phyloP scores from a whole-genome alignment of 352 stramenopile genomes.

The Globisporangium cylindrosporum region DNA sequence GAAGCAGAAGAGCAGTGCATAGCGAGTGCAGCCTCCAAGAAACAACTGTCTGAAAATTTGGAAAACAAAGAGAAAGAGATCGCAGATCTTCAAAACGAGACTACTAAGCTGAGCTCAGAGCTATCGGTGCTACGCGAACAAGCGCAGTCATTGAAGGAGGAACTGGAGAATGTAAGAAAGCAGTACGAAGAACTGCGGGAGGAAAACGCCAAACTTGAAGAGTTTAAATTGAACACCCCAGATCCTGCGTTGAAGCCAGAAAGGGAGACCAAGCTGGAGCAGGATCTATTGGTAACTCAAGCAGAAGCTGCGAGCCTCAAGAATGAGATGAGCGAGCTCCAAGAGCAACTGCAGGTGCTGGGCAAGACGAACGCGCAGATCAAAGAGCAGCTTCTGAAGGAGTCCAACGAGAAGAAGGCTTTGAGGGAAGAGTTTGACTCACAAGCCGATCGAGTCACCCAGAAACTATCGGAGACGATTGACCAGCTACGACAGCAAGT shows the following conservation, averaged over 20 bases:
- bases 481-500: slow-evolving; percentile 9
- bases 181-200: background rate
- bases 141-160: background rate
- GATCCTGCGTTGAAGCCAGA: background rate
- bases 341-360: slow-evolving; percentile 28
- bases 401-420: slow-evolving; percentile 41
- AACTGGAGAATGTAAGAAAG: background rate
- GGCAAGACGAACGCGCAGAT: slow-evolving; percentile 29
- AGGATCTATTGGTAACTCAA: background rate
- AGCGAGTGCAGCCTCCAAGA: background rate
- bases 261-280: background rate
- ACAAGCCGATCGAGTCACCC: slow-evolving; percentile 10
- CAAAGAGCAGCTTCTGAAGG: slow-evolving; percentile 41
- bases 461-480: slow-evolving; percentile 9
- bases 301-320: slow-evolving; percentile 20
- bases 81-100: slow-evolving; percentile 12
- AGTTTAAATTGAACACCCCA: background rate
- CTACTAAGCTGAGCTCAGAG: slow-evolving; percentile 10
- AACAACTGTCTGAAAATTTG: slow-evolving; percentile 10
- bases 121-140: background rate
- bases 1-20: slow-evolving; percentile 8
- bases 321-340: slow-evolving; percentile 24
- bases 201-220: background rate
- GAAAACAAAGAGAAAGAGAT: slow-evolving; percentile 20
- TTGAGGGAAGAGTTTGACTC: slow-evolving; percentile 30